Percentiles rank a stretch among this genome's conserved stretches.
Evolutionary conservation across 2,329 filamentous ascomycete species (phyloP).

Genomic region (Magnaporthiopsis incrustans): DNA sequence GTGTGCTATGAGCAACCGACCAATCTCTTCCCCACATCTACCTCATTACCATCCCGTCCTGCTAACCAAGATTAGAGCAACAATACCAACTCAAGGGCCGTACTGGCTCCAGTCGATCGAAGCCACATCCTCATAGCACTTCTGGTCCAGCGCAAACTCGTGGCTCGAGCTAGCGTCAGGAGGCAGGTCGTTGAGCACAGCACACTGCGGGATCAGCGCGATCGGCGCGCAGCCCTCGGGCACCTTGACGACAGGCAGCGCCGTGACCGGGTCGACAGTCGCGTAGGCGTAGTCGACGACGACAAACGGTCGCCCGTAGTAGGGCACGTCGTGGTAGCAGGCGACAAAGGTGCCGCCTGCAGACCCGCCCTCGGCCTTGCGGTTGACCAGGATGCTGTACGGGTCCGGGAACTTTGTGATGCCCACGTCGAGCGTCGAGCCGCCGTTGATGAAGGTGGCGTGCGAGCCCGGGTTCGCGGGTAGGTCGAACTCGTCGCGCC

Average conservation of each 20-base stretch:
- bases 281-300: constrained; percentile 30
- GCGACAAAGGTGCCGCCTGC: constrained; percentile 27
- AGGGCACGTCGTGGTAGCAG: constrained; percentile 33
- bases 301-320: constrained; percentile 30
- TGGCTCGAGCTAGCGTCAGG: constrained; percentile 29
- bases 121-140: constrained; percentile 33
- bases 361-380: constrained; percentile 11
- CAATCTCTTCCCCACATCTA: not conserved
- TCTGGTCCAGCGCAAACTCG: constrained; percentile 26
- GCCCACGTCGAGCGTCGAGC: constrained; percentile 25
- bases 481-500: constrained; percentile 10
- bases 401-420: constrained; percentile 26
- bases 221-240: constrained; percentile 34
- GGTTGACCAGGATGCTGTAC: constrained; percentile 22
- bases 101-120: constrained; percentile 3
- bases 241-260: constrained; percentile 16
- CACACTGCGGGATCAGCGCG: constrained; percentile 35
- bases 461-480: constrained; percentile 18
- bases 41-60: not conserved
- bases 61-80: too few relatives aligned
- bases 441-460: constrained; percentile 26
- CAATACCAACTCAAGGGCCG: not conserved
- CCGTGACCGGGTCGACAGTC: constrained; percentile 10
- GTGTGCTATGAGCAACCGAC: not conserved
- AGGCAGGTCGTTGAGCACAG: constrained; percentile 26